phyloP scores from a whole-genome alignment of 1,139 yeast species.

The Zygosaccharomyces pseudobailii region DNA sequence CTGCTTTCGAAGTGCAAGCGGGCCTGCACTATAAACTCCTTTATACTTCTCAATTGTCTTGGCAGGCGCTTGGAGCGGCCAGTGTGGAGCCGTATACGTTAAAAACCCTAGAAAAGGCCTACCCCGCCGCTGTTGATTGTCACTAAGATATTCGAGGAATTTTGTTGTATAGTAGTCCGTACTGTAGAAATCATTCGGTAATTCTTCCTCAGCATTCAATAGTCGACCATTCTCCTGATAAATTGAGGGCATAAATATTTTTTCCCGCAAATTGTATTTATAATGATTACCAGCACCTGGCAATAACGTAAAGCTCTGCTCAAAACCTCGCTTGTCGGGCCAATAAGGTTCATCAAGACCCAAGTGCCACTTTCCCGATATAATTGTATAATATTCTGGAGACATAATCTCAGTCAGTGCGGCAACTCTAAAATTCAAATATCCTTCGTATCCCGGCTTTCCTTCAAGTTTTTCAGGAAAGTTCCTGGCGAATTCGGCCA shows the following conservation, averaged over 20 bases:
- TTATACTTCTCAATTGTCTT: slow-evolving; percentile 44
- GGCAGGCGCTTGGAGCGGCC: slow-evolving; percentile 57
- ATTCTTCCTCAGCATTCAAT: slow-evolving; percentile 19
- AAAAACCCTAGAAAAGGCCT: slow-evolving; percentile 50
- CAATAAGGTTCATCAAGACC: slow-evolving; percentile 47
- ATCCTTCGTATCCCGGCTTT: slow-evolving; percentile 56
- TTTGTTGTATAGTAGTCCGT: slow-evolving; percentile 44
- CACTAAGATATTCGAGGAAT: slow-evolving; percentile 38
- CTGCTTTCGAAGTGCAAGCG: slow-evolving; percentile 39
- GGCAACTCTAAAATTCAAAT: slow-evolving; percentile 48
- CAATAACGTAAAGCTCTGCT: slow-evolving; percentile 45
- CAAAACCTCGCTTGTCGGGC: slow-evolving; percentile 51
- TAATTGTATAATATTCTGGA: slow-evolving; percentile 45
- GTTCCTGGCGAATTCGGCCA: slow-evolving; percentile 46
- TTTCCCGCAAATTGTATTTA: slow-evolving; percentile 43
- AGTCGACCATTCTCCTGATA: slow-evolving; percentile 23
- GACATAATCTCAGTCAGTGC: slow-evolving; percentile 51
- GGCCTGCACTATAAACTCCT: slow-evolving; percentile 49
- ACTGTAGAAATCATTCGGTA: slow-evolving; percentile 48
- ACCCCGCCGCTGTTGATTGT: slow-evolving; percentile 33
- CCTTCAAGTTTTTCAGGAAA: slow-evolving; percentile 40
- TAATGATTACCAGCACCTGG: slow-evolving; percentile 60
- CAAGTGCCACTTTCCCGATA: slow-evolving; percentile 58
- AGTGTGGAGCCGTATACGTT: slow-evolving; percentile 58
- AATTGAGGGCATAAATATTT: slow-evolving; percentile 23